These are phyloP conservation scores for Lipomyces oligophaga DNA, from an alignment of 805 yeast genomes.

Conservation along the genomic window DNA sequence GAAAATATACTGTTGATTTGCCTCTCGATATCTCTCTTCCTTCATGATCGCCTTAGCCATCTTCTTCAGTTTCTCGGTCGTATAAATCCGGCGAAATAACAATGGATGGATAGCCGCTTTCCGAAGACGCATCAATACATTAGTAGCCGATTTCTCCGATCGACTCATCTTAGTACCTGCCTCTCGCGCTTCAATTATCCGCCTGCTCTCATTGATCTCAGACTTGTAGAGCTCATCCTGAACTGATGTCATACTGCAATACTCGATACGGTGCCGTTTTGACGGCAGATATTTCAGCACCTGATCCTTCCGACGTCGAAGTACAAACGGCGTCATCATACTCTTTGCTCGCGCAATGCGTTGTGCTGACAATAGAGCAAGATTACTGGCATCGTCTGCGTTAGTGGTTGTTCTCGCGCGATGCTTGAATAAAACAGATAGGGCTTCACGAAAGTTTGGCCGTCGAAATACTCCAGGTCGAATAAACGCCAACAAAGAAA, in stretches of 20 bases:
- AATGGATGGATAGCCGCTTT: slow-evolving; percentile 93
- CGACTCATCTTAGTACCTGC: slow-evolving; percentile 31
- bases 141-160: slow-evolving; percentile 51
- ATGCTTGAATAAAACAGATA: slow-evolving; percentile 80
- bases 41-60: slow-evolving; percentile 80
- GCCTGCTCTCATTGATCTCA: slow-evolving; percentile 46
- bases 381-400: slow-evolving; percentile 46
- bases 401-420: slow-evolving; percentile 69
- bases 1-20: slow-evolving; percentile 68
- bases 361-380: slow-evolving; percentile 82
- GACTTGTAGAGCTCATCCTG: slow-evolving; percentile 60
- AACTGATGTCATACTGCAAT: slow-evolving; percentile 56
- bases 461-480: slow-evolving; percentile 74
- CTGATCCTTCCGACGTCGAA: slow-evolving; percentile 87
- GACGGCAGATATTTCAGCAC: slow-evolving; percentile 85
- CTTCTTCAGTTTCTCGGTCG: slow-evolving; percentile 49
- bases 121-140: slow-evolving; percentile 80
- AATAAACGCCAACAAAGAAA: slow-evolving; percentile 86
- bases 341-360: slow-evolving; percentile 91
- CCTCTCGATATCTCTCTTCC: slow-evolving; percentile 72
- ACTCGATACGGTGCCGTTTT: slow-evolving; percentile 60
- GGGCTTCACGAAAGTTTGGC: slow-evolving; percentile 79
- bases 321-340: slow-evolving; percentile 97
- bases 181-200: slow-evolving; percentile 33
- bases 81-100: slow-evolving; percentile 64